Evolutionary conservation across 176 grass and related monocot genomes (phyloP), one percentile per base, ranked within the genome.

Genomic region (Oryza rufipogon): DNA sequence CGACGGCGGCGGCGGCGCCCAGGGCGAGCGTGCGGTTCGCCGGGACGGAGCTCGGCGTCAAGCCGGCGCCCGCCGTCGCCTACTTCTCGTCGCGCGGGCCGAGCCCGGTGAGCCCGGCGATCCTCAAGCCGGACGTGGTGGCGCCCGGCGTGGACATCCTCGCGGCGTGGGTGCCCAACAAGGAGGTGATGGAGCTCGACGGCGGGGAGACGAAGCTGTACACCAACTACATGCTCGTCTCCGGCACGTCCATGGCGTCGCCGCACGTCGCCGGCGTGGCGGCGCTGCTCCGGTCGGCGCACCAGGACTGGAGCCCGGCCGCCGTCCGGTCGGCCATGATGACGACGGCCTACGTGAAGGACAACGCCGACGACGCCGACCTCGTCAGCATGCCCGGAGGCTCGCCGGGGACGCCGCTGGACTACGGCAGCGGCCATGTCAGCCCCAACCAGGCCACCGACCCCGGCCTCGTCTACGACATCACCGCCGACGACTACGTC

Each of bases 121-220:
- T 98, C 69, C 88, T 98, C 25, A 98, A 98, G 79, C 95, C 95
- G 1, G 92, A 98, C 81, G 39, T 98, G 11, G 73, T 98, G 5
- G 95, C 88, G 26, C 92, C 95, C 0, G 92, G 92, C 9, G 87
- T 95, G 15, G 30, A 98, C 87, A 87, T 98, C 73, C 88, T 98
- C 6, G 95, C 95, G 11, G 88, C 94, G 34, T 97, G 91, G 94
- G 86, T 89, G 69, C 88, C 81, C 45, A 91, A 92, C 72, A 90
- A 75, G 26, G 23, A 71, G 33, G 20, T 92, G 52, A 81, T 84
- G 54, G 80, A 81, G 46, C 39, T 92, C 49, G 81, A 83, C 12
- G 33, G 83, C 12, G 33, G 2, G 1, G 44, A 70, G n/a, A 32
- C 30, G 30, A 72, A 73, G 48, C 45, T 91, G 13, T 77, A n/a